Base-by-base conservation (phyloP, 2,329 filamentous ascomycete species). In the Apiospora aurea region DNA sequence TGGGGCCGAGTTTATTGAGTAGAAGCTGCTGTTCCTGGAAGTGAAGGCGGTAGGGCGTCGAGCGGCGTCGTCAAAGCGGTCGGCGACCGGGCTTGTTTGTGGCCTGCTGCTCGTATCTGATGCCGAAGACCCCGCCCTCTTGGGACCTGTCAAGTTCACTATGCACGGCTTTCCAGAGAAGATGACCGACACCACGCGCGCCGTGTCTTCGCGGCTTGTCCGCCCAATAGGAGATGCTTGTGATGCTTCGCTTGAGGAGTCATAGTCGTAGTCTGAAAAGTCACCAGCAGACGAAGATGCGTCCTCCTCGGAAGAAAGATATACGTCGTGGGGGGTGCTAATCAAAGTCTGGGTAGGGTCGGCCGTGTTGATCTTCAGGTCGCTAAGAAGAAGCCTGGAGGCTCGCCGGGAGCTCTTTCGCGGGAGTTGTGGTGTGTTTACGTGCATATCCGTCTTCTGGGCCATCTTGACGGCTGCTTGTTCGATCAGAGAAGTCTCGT, bases 271-370 rank as follows among this genome's bases (percentile, higher is more conserved):
- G 69, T 87, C 86, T 71, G 88, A 90, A 74, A 87, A 87, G 79
- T 89, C 86, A 79, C 90, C 89, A 66, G 88, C 87, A 24, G 87
- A 89, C 1, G 90, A 90, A 1, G 90, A 91, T 43, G 86, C 89
- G 74, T 91, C 90, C 78, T 92, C 90, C 75, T 92, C 90, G 0
- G 89, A 91, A 1, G 89, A 91, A 38, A 92, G 86, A 79, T 92
- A 92, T 72, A 89, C 77, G 71, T 90, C 87, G 78, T 91, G 89
- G 7, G 89, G 87, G 1, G 85, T 82, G 29, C 83, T 81, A 67
- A 84, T 81, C 18, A 81, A 77, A 64, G 34, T 41, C 34, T 64
- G 57, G 57, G 6, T 38, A 80, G 76, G 47, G 71, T 78, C 69
- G 76, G 77, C 73, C 79, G 77, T 71, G 79, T 77, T 41, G 43